Conservation (phyloP, 2,329 filamentous ascomycete genomes). For the Parafenestella ontariensis region DNA sequence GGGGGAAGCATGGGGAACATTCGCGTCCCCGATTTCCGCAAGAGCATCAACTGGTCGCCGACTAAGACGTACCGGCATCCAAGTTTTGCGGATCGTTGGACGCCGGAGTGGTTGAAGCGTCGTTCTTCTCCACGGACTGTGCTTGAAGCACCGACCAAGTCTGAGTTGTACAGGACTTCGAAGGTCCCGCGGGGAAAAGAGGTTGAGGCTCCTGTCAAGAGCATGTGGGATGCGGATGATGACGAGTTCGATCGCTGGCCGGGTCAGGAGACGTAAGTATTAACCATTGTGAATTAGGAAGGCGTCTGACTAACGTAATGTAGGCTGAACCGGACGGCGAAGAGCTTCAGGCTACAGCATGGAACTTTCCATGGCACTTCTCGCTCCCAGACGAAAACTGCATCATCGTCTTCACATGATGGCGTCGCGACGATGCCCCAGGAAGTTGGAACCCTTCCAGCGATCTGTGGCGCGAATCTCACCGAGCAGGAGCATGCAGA, state of each 20-base stretch:
- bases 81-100: too few relatives aligned
- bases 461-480: not conserved
- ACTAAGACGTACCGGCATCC: too few relatives aligned
- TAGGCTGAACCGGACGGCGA: not conserved
- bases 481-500: not conserved
- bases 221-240: slow-evolving; percentile 20
- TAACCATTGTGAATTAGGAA: not conserved
- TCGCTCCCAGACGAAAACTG: not conserved
- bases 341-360: not conserved
- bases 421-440: not conserved
- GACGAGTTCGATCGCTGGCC: slow-evolving; percentile 21
- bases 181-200: not conserved
- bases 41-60: too few relatives aligned
- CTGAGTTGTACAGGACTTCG: not conserved
- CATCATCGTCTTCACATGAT: too few relatives aligned
- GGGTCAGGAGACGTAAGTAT: slow-evolving; percentile 4
- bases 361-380: not conserved
- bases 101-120: too few relatives aligned
- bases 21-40: too few relatives aligned
- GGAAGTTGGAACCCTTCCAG: not conserved
- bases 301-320: not conserved
- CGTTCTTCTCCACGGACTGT: not conserved
- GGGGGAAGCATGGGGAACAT: too few relatives aligned
- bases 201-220: not conserved
- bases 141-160: not conserved